Base-by-base conservation (phyloP, 2,329 filamentous ascomycete genomes). In the Ustulina deusta region DNA sequence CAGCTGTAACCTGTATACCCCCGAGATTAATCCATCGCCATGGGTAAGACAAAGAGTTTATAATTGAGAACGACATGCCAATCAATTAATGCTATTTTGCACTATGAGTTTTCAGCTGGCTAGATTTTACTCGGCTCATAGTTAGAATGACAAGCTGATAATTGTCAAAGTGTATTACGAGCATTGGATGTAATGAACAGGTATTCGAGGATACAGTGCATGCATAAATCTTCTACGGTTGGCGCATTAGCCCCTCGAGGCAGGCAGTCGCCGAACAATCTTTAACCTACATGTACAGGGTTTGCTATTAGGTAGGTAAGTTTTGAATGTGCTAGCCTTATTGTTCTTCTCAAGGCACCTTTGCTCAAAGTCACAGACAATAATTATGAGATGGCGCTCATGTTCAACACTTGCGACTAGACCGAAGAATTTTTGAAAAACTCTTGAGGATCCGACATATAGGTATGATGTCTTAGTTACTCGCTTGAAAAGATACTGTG, bases 91-190 rank as follows among this genome's bases (percentile, higher is more conserved):
- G 11, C 36, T 34, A 56, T 44, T 42, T 38, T 11, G 20, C 22
- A 36, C 63, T 66, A 66, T 66, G 29, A 46, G 64, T 54, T 66
- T 62, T 65, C 63, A 65, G 63, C 63, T 57, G 42, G 9, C 32
- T 32, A 49, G 15, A 60, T 48, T 22, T 48, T 15, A 5, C 51
- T 38, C 34, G n/a, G 27, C 27, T 61, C 29, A 44, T 27, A 56
- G 49, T 32, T 40, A 49, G 34, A 22, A 49, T 49, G n/a, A 15
- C 3, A 46, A 20, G 27, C 25, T 57, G 63, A 57, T 29, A 54
- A 66, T 62, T 51, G 25, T 36, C 36, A 20, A 13, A 9, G 48
- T 51, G 48, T 32, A 40, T 40, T 27, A 61, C 20, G 29, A 52
- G 36, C 40, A 29, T 54, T 6, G 57, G 11, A 25, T 40, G 27